Evolutionary conservation across 495 filamentous ascomycete species (phyloP).

Genomic region (Cercophora newfieldiana): DNA sequence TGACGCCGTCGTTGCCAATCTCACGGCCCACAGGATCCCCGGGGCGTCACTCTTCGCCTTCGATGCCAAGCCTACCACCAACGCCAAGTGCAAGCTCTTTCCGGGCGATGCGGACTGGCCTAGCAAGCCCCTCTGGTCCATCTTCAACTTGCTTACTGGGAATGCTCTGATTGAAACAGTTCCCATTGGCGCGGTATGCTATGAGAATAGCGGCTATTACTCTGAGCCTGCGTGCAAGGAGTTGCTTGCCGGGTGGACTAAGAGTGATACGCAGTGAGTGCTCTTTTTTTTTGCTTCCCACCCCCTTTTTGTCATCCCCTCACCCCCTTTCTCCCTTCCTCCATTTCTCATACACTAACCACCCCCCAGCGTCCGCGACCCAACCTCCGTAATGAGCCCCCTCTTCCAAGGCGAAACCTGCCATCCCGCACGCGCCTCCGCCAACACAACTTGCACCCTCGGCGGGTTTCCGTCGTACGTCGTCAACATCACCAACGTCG

Average conservation of each 20-base stretch:
- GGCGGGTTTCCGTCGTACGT: constrained; percentile 58
- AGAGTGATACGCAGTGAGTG: constrained; percentile 8
- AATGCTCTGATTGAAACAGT: constrained; percentile 32
- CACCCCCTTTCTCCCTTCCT: too few relatives aligned
- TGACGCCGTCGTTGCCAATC: constrained; percentile 23
- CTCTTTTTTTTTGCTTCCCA: not conserved
- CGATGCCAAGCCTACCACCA: not conserved
- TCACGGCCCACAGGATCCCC: constrained; percentile 16
- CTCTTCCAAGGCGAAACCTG: constrained; percentile 55
- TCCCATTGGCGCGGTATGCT: constrained; percentile 42
- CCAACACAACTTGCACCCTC: constrained; percentile 44
- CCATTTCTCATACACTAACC: too few relatives aligned
- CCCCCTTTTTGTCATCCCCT: not conserved
- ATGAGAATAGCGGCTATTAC: constrained; percentile 30
- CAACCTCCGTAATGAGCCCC: constrained; percentile 42
- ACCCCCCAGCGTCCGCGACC: constrained; percentile 11
- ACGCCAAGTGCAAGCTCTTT: constrained; percentile 23
- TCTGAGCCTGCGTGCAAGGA: constrained; percentile 23
- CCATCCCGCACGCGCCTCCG: constrained; percentile 49
- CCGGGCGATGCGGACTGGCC: constrained; percentile 34
- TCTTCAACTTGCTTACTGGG: constrained; percentile 28
- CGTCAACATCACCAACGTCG: constrained; percentile 44
- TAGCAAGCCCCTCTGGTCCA: constrained; percentile 14
- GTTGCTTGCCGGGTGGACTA: constrained; percentile 18
- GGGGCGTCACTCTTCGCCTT: constrained; percentile 21